Evolutionary conservation across 2,329 filamentous ascomycete genomes (phyloP), one percentile per base, ranked within the genome.

Genomic region (Zasmidium angulare): DNA sequence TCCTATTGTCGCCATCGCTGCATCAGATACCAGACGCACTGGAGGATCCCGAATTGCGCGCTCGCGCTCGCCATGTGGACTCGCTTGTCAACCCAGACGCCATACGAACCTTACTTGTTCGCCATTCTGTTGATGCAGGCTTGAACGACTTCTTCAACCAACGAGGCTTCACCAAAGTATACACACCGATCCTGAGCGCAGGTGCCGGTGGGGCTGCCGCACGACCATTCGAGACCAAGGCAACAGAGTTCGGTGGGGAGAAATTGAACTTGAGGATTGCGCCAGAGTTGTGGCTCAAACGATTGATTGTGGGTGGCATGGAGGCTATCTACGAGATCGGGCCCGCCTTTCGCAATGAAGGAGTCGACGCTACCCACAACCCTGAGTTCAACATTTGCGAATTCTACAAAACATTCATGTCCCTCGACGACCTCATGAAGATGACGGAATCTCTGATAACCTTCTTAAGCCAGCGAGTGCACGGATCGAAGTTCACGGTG

Each of bases 321-420:
- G 89, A 96, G 68, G 87, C 83, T 62, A 86, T 99, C 23, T 99
- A 96, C 71, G 95, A 99, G 76, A 93, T 99, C 64, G 95, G 95
- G 0, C 89, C 91, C 2, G 87, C 87, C 12, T 99, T 99, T 76
- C 86, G 95, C 47, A 99, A 99, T 72, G 95, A 99, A 78, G 82
- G 83, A 1, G 75, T 96, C 36, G 93, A 97, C 74, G 84, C 84
- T 26, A 96, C 91, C 0, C 95, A 99, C 74, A 99, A 99, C 71
- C 93, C 95, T 0, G 95, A 99, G 72, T 99, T 98, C 77, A 95
- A 90, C 48, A 98, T 91, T 61, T 98, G 93, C 79, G 95, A 99
- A 77, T 98, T 96, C 77, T 99, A 99, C 76, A 88, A 89, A 62
- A 88, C 93, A 2, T 96, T 93, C 69, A 86, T 89, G 61, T 89